A percentile compares a stretch with the other conserved stretches of the same genome.
Evolutionary conservation across 2,329 filamentous ascomycete species (phyloP).

Genomic region (Fusarium vanettenii): DNA sequence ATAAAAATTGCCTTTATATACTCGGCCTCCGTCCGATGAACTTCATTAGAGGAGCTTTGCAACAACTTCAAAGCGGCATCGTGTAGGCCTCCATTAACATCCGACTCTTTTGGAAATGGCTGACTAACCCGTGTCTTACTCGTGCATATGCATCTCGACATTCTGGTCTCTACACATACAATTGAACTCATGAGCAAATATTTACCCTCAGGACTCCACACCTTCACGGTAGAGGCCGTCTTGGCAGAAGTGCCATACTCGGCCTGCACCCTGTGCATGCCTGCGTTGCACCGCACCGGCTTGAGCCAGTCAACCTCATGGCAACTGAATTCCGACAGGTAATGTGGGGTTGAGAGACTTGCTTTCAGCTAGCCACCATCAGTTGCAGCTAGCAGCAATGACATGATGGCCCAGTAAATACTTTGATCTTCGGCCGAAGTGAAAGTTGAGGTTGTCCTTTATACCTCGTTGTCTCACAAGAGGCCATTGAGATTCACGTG

Average conservation of each 20-base stretch:
- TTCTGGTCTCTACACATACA: not conserved
- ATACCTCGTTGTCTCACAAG: not conserved
- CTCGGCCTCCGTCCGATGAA: not conserved
- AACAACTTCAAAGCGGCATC: not conserved
- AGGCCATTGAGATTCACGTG: not conserved
- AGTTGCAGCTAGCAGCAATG: not conserved
- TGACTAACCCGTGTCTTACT: not conserved
- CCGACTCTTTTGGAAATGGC: not conserved
- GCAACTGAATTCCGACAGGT: not conserved
- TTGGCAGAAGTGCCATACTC: not conserved
- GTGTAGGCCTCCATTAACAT: not conserved
- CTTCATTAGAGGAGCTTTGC: not conserved
- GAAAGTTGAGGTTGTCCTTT: not conserved
- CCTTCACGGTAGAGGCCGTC: not conserved
- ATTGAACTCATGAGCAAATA: not conserved
- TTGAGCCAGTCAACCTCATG: not conserved
- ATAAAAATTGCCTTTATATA: not conserved
- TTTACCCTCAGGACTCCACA: not conserved
- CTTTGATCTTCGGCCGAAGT: not conserved
- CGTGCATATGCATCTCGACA: not conserved
- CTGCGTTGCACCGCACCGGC: not conserved
- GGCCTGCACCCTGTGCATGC: not conserved
- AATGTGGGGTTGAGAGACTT: not conserved
- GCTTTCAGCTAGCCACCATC: not conserved
- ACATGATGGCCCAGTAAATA: not conserved